Evolutionary conservation across 352 stramenopile genomes (phyloP), one percentile per base, ranked within the genome.

Genomic region (Pythium chondricola): DNA sequence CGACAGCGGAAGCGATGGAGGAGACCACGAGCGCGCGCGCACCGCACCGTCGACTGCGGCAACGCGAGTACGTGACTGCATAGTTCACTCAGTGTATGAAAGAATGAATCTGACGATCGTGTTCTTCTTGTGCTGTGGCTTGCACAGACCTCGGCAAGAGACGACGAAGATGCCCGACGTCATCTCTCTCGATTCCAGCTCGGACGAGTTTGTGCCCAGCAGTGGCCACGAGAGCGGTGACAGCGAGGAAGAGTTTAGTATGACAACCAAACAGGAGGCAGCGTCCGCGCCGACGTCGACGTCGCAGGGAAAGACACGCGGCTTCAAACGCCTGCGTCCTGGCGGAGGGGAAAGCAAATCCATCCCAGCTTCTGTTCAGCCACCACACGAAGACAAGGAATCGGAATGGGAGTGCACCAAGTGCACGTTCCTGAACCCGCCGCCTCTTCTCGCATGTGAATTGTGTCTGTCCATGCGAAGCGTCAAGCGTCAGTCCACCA

Each of bases 361-460:
- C 14, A 22, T 36, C 37, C 27, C 21, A 45, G 33, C 33, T 39
- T 10, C 33, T 39, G 29, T 33, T 33, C 29, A 7, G 29, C 29
- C 29, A 33, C 29, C 29, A 30, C 2, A 33, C 8, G 29, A 33
- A 33, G 13, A 13, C 29, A 8, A 33, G 6, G 41, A 48, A 10
- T 17, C 36, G 38, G 55, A 57, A 16, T 73, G 64, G 64, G 53
- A 52, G 18, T 73, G 64, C 38, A 18, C 35, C 1, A 40, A 31
- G 4, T 73, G 64, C 47, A 73, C 64, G 31, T 68, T 57, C 37
- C 25, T 70, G 6, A 73, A 73, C n/a, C 52, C 46, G 29, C 41
- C 47, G 3, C 38, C 16, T 17, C 32, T 14, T 9, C 16, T 61
- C 5, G 41, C 43, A 8, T 67, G 53, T 27, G 58, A 58, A 39